Percentiles rank a stretch among this genome's conserved stretches.
Conservation (phyloP, 1,139 yeast genomes). For the Yamadazyma jaroonii region DNA sequence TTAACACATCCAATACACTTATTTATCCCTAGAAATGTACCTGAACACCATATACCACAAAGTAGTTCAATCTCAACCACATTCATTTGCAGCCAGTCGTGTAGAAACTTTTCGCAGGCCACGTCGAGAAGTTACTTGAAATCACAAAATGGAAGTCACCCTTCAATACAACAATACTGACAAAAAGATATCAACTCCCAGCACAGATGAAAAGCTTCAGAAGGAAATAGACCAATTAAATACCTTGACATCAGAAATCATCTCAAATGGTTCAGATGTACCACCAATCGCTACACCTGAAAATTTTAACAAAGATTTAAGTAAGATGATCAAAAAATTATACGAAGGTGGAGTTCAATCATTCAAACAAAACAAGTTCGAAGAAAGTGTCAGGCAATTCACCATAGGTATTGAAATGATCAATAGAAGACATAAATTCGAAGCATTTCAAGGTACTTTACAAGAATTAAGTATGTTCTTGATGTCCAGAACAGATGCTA, state of each 20-base stretch:
- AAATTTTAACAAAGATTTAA: conserved; percentile 53
- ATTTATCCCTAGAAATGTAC: too few species aligned
- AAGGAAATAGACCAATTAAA: conserved; percentile 64
- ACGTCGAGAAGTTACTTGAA: background rate
- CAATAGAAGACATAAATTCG: conserved; percentile 79
- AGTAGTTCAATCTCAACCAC: too few species aligned
- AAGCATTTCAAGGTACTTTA: conserved; percentile 73
- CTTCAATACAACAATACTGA: conserved; percentile 26
- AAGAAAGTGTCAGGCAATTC: conserved; percentile 73
- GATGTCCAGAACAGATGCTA: conserved; percentile 82
- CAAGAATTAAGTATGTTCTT: conserved; percentile 74
- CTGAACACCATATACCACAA: too few species aligned
- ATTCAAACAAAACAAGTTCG: conserved; percentile 57
- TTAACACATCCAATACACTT: too few species aligned
- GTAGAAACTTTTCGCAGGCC: conserved; percentile 1
- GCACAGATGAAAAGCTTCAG: conserved; percentile 22
- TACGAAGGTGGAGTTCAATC: conserved; percentile 70
- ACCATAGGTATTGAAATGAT: conserved; percentile 81
- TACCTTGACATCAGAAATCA: conserved; percentile 56
- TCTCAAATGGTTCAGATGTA: conserved; percentile 60
- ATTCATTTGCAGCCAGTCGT: background rate
- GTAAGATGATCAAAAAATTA: conserved; percentile 68
- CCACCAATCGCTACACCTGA: conserved; percentile 64
- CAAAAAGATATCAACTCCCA: conserved; percentile 26
- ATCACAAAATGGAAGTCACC: conserved; percentile 5